Evolutionary conservation across 169 alveolate genomes (phyloP).

Genomic region (Plasmodium sp.): DNA sequence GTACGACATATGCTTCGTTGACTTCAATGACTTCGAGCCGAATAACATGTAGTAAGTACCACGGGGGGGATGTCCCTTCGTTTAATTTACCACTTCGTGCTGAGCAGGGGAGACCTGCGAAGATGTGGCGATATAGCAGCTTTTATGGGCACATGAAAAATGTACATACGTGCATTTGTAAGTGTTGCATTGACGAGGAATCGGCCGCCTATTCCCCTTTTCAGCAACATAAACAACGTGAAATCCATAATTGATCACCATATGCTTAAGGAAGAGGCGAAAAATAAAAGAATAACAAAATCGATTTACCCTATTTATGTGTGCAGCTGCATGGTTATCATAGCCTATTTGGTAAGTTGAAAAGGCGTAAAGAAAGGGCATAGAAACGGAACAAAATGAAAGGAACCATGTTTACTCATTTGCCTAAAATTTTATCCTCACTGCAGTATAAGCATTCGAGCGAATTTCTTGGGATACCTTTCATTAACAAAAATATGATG

Average conservation of each 20-base stretch:
- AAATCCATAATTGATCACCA: slow-evolving; percentile 74
- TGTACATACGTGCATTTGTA: background rate
- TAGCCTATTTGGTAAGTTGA: slow-evolving; percentile 71
- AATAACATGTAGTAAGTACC: slow-evolving; percentile 41
- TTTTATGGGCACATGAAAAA: background rate
- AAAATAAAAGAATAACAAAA: slow-evolving; percentile 43
- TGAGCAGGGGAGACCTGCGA: background rate
- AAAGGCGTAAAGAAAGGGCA: background rate
- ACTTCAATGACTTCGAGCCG: slow-evolving; percentile 44
- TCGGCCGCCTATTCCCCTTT: background rate
- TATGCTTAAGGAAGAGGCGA: slow-evolving; percentile 35
- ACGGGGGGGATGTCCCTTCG: background rate
- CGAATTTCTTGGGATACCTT: slow-evolving; percentile 43
- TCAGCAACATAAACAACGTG: slow-evolving; percentile 52
- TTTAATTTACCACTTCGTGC: background rate
- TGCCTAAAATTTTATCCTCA: background rate
- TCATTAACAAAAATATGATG: slow-evolving; percentile 50
- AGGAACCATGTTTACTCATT: background rate
- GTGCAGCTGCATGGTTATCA: slow-evolving; percentile 74
- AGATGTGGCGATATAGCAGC: background rate
- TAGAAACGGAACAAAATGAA: background rate
- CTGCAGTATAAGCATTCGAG: slow-evolving; percentile 64
- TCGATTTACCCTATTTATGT: slow-evolving; percentile 67
- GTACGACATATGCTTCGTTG: slow-evolving; percentile 66
- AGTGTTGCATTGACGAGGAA: background rate